These are phyloP conservation scores for Evernia prunastri DNA, from an alignment of 495 filamentous ascomycete genomes.

Conservation along the genomic window DNA sequence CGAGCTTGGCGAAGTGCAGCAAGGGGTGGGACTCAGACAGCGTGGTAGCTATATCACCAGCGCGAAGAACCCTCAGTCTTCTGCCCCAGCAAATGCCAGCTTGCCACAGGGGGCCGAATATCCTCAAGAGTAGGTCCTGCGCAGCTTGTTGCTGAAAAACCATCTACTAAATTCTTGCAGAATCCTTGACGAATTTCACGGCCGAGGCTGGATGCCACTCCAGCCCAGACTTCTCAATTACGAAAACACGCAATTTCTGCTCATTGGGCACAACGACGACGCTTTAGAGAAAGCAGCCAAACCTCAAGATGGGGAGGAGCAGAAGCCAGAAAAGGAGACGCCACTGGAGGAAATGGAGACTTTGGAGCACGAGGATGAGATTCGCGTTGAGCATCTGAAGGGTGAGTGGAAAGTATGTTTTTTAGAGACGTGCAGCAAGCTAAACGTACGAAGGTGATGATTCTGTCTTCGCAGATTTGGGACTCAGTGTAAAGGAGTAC, in stretches of 20 bases:
- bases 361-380: slow-evolving; percentile 56
- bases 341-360: slow-evolving; percentile 54
- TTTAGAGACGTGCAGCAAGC: not conserved
- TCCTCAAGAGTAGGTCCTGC: slow-evolving; percentile 56
- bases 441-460: slow-evolving; percentile 36
- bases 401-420: slow-evolving; percentile 33
- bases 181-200: slow-evolving; percentile 66
- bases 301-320: slow-evolving; percentile 49
- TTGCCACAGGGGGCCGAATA: slow-evolving; percentile 65
- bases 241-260: slow-evolving; percentile 69
- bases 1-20: slow-evolving; percentile 64
- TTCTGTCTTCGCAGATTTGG: slow-evolving; percentile 49
- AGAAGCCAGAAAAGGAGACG: slow-evolving; percentile 48
- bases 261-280: slow-evolving; percentile 68
- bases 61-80: slow-evolving; percentile 70
- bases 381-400: slow-evolving; percentile 48
- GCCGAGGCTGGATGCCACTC: slow-evolving; percentile 66
- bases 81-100: slow-evolving; percentile 55
- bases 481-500: slow-evolving; percentile 46
- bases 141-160: slow-evolving; percentile 2
- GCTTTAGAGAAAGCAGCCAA: slow-evolving; percentile 54
- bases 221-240: slow-evolving; percentile 73
- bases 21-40: slow-evolving; percentile 63
- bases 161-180: slow-evolving; percentile 28
- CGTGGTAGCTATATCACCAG: slow-evolving; percentile 75